These are phyloP conservation scores for Suhomyces maxii DNA, from an alignment of 1,139 yeast genomes.

Conservation along the genomic window DNA sequence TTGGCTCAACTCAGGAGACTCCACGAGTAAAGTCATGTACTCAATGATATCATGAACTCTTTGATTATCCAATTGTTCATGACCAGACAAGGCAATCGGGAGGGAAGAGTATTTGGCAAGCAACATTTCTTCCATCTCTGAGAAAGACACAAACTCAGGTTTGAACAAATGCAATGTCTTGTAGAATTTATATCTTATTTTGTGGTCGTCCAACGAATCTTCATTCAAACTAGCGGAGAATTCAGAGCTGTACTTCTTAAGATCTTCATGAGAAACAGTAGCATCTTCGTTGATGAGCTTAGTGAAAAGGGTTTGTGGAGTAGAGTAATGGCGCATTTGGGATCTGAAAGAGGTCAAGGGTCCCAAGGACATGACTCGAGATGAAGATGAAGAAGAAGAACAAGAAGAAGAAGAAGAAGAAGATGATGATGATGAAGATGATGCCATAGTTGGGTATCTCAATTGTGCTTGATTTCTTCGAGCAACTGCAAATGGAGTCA, in stretches of 20 bases:
- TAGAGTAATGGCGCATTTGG: constrained; percentile 5
- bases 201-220: constrained; percentile 29
- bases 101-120: constrained; percentile 31
- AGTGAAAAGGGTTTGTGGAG: constrained; percentile 1
- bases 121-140: constrained; percentile 24
- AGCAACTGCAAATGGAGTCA: constrained; percentile 16
- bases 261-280: background rate
- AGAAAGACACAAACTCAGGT: constrained; percentile 31
- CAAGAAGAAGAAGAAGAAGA: no score
- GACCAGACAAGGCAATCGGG: constrained; percentile 14
- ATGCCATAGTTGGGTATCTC: no score
- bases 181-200: constrained; percentile 36
- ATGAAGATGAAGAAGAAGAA: no score
- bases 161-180: constrained; percentile 36
- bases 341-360: background rate
- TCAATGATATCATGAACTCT: constrained; percentile 30
- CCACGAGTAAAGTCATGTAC: constrained; percentile 35
- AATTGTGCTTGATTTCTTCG: no score
- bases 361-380: no score
- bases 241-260: constrained; percentile 13
- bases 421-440: no score
- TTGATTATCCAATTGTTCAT: constrained; percentile 17
- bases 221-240: constrained; percentile 16
- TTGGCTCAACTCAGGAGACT: constrained; percentile 27
- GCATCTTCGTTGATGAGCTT: constrained; percentile 7